These are phyloP conservation scores for Podospora australis DNA, from an alignment of 495 filamentous ascomycete species.

Conservation along the genomic window DNA sequence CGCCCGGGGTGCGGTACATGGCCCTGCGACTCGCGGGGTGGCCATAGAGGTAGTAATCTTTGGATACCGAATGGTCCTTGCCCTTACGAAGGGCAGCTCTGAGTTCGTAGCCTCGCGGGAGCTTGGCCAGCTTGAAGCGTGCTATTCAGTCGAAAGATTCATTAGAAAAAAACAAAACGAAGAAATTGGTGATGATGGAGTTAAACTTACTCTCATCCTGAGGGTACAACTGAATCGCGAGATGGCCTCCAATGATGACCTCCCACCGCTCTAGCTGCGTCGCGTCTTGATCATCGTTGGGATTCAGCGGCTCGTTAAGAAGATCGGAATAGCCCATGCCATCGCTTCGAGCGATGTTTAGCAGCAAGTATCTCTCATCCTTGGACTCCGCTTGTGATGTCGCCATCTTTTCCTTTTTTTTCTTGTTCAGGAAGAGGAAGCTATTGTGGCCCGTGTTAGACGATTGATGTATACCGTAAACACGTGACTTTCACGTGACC, in stretches of 20 bases:
- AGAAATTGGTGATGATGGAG: too few relatives aligned
- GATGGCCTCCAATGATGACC: conserved; percentile 27
- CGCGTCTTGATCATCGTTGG: conserved; percentile 20
- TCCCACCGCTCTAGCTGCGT: conserved; percentile 27
- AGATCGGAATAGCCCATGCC: conserved; percentile 19
- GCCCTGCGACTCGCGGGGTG: conserved; percentile 30
- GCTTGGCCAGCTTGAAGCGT: conserved; percentile 23
- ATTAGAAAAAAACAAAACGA: conserved; percentile 1
- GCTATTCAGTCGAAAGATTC: conserved; percentile 13
- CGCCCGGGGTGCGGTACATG: conserved; percentile 33
- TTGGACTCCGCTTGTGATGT: conserved; percentile 6
- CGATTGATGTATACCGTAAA: too few relatives aligned
- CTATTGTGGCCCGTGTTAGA: too few relatives aligned
- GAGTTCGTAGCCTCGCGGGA: conserved; percentile 29
- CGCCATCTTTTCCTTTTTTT: conserved; percentile 4
- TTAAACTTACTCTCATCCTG: conserved; percentile 22
- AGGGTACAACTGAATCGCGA: conserved; percentile 18
- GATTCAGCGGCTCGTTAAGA: conserved; percentile 18
- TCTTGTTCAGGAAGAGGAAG: too few relatives aligned
- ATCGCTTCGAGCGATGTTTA: conserved; percentile 25
- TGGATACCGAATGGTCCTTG: too few relatives aligned
- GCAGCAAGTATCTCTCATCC: conserved; percentile 20
- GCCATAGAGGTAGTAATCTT: conserved; percentile 39
- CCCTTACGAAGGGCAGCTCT: conserved; percentile 20
- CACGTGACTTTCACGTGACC: too few relatives aligned